Percentiles rank a stretch among this genome's conserved stretches.
Evolutionary conservation across 805 yeast species (phyloP).

Genomic region (Monosporozyma yasuniensis): DNA sequence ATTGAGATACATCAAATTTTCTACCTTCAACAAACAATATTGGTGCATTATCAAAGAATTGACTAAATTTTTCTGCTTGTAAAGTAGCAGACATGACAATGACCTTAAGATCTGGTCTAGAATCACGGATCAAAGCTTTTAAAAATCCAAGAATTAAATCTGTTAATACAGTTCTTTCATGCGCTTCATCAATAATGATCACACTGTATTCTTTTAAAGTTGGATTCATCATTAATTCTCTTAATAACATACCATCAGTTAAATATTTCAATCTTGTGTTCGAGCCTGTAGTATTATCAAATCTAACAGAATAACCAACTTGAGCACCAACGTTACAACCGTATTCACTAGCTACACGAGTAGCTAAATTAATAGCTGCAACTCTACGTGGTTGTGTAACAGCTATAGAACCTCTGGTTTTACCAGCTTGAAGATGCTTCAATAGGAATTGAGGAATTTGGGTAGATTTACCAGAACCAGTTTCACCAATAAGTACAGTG

Average conservation of each 20-base stretch:
- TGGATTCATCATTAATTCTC: conserved; percentile 79
- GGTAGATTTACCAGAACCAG: conserved; percentile 97
- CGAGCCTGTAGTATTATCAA: conserved; percentile 57
- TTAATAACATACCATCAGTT: conserved; percentile 94
- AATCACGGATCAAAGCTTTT: conserved; percentile 47
- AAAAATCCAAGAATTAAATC: conserved; percentile 85
- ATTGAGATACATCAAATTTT: conserved; percentile 71
- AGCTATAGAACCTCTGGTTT: conserved; percentile 52
- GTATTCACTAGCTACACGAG: conserved; percentile 82
- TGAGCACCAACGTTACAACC: conserved; percentile 69
- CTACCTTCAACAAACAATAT: conserved; percentile 84
- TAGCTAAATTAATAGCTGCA: conserved; percentile 90
- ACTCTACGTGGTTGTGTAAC: conserved; percentile 97
- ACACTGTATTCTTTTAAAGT: conserved; percentile 57
- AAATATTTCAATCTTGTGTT: conserved; percentile 71
- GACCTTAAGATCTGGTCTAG: conserved; percentile 51
- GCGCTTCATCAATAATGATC: conserved; percentile 90
- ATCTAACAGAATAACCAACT: conserved; percentile 91
- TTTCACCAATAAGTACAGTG: conserved; percentile 84
- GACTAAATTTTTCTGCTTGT: conserved; percentile 73
- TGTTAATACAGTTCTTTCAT: conserved; percentile 88
- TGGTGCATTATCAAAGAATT: conserved; percentile 72
- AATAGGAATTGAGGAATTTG: conserved; percentile 91
- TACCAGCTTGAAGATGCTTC: conserved; percentile 26
- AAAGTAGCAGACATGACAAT: conserved; percentile 95